Base-by-base conservation (phyloP, 495 filamentous ascomycete species). In the Penicillium canariense region DNA sequence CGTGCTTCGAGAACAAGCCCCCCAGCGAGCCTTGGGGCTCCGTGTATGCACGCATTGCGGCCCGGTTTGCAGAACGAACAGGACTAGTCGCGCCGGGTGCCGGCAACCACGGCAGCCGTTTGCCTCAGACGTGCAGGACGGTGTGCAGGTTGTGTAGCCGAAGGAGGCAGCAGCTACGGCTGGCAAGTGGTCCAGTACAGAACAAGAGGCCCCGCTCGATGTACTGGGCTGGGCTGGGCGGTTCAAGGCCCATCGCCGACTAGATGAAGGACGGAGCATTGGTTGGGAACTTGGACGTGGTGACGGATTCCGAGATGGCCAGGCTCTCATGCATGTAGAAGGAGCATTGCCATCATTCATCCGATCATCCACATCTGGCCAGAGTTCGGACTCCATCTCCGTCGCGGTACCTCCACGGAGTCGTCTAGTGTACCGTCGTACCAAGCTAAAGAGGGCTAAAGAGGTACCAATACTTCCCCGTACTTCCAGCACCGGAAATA, bases 11-110 rank as follows among this genome's bases (percentile, higher is more conserved):
- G 12, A 23, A 23, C 38, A 23, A 14, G 20, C 22, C 5, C 38
- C 12, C 34, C 81, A 87, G 88, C 74, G 47, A 73, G 70, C 80
- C 77, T 62, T 71, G 79, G 45, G 83, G 81, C 40, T 78, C 87
- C 15, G 86, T 93, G 97, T 64, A 89, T 90, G 76, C 94, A 98
- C 72, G 94, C 2, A 96, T 98, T 64, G 89, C 90, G 34, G 93
- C 93, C 42, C 77, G 94, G 50, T 85, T 84, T 60, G 94, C 94
- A 42, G 71, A 79, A 36, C 74, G 94, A n/a, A 10, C 5, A 11
- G 14, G 30, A 5, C 93, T 12, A 97, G 91, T 70, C 94, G 90
- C 71, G 86, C 81, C 46, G 78, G 87, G 58, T 20, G 93, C 94
- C 14, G 77, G 72, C 48, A 79, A 86, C 38, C 89, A 96, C 69